phyloP scores from a whole-genome alignment of 768 basidiomycete genomes.

The Agaricus blazei region DNA sequence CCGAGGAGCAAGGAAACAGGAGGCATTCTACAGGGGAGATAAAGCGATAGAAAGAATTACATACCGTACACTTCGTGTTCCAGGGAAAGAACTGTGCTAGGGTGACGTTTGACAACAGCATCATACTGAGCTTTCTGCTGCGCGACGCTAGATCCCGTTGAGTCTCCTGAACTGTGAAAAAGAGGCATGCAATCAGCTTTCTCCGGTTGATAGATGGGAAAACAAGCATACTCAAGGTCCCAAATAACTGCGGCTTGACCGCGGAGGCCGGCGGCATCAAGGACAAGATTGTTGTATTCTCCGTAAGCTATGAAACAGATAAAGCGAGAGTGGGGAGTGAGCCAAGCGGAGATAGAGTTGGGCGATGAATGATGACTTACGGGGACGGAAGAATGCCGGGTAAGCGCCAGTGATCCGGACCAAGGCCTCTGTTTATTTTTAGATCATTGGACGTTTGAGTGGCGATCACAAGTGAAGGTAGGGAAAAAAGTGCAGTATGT shows the following conservation, averaged over 20 bases:
- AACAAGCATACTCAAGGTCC: slow-evolving; percentile 32
- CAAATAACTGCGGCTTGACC: slow-evolving; percentile 29
- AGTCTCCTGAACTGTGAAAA: slow-evolving; percentile 12
- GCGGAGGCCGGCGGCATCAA: slow-evolving; percentile 23
- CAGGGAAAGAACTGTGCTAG: slow-evolving; percentile 27
- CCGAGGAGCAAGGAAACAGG: too few species aligned
- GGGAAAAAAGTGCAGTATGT: neutral
- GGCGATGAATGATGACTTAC: slow-evolving; percentile 14
- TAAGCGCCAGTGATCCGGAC: slow-evolving; percentile 27
- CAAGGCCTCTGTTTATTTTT: slow-evolving; percentile 23
- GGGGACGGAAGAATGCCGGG: slow-evolving; percentile 36
- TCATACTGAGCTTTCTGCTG: slow-evolving; percentile 13
- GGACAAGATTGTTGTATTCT: slow-evolving; percentile 32
- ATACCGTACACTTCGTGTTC: slow-evolving; percentile 29
- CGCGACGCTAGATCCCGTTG: slow-evolving; percentile 5
- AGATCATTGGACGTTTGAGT: neutral
- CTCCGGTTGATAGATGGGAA: neutral
- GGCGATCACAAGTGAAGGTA: neutral
- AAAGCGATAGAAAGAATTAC: neutral
- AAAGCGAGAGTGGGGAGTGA: neutral
- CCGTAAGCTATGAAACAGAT: slow-evolving; percentile 29
- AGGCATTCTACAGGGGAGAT: neutral
- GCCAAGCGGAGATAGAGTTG: neutral
- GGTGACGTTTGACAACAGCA: slow-evolving; percentile 13
- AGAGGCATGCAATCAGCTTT: neutral